Evolutionary conservation across 352 stramenopile species (phyloP), one percentile per base, ranked within the genome.

Genomic region (Globisporangium paddicum): DNA sequence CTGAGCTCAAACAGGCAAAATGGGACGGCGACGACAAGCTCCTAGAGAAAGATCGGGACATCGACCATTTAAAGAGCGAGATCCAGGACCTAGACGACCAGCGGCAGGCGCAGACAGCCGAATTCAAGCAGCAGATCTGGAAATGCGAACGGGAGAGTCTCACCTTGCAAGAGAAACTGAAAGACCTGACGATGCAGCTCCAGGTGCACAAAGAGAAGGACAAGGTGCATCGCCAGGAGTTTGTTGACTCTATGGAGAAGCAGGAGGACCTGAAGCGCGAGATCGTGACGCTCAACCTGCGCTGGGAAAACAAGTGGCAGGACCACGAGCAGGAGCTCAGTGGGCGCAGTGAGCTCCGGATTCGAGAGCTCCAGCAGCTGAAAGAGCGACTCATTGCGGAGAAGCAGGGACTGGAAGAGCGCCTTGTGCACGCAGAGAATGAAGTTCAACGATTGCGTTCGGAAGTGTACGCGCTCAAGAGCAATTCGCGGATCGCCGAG

Each of bases 281-380:
- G n/a, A 62, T 87, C 40, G 67, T 88, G 19, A 75, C 75, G 6
- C 53, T 79, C n/a, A 86, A 83, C 40, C 34, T 89, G n/a, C 68
- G 75, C 25, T 88, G 77, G 74, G 81, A 89, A 44, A 86, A 83
- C 40, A 84, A 79, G 48, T 79, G 75, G 71, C 72, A 86, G 63
- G 75, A 86, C 14, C 63, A 85, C 41, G 71, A 93, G 55, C 69
- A 83, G 55, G 75, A 88, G 28, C 45, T 85, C 11, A 69, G 67
- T 10, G 59, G 63, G 10, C 69, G 68, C 2, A 69, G 79, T 28
- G 77, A 89, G 19, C 35, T 87, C 11, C 72, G 72, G 13, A 38
- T 85, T 0, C 63, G 77, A 10, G 83, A 93, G 44, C 44, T 87
- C 19, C 68, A 86, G 51, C 72, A 88, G 19, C 56, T 65, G 2